phyloP scores from a whole-genome alignment of 75 land plant genomes.

The Azolla pinnata region DNA sequence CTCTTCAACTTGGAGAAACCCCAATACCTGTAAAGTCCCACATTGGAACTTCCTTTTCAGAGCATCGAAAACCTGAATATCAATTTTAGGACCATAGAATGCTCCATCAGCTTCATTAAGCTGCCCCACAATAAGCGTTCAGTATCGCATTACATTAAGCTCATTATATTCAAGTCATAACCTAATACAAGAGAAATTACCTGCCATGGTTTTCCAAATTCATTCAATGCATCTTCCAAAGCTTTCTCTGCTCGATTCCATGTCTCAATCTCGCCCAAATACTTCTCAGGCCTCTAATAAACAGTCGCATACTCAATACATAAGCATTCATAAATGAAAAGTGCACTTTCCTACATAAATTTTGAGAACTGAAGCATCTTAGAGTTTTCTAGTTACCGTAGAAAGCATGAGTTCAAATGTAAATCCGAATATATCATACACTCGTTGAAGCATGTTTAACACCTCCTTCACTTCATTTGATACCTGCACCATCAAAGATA shows the following conservation, averaged over 20 bases:
- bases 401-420: conserved; percentile 87
- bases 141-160: not conserved
- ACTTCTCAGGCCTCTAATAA: conserved; percentile 96
- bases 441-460: conserved; percentile 64
- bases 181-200: conserved; percentile 24
- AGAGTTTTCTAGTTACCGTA: too few species aligned
- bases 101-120: conserved; percentile 98
- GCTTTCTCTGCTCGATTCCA: conserved; percentile 90
- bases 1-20: not conserved
- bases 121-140: conserved; percentile 21
- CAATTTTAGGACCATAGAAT: conserved; percentile 99
- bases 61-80: conserved; percentile 96
- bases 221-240: conserved; percentile 74
- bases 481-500: conserved; percentile 39
- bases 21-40: conserved; percentile 85
- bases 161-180: not conserved
- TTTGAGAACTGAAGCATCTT: not conserved
- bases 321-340: too few species aligned
- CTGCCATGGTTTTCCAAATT: conserved; percentile 92
- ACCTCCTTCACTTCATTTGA: conserved; percentile 72
- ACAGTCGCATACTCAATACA: too few species aligned
- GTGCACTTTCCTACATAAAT: too few species aligned
- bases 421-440: conserved; percentile 75
- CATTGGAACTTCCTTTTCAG: conserved; percentile 97
- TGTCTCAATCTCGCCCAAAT: conserved; percentile 68